Conservation (phyloP, 2,329 filamentous ascomycete genomes). For the Calycina marina region DNA sequence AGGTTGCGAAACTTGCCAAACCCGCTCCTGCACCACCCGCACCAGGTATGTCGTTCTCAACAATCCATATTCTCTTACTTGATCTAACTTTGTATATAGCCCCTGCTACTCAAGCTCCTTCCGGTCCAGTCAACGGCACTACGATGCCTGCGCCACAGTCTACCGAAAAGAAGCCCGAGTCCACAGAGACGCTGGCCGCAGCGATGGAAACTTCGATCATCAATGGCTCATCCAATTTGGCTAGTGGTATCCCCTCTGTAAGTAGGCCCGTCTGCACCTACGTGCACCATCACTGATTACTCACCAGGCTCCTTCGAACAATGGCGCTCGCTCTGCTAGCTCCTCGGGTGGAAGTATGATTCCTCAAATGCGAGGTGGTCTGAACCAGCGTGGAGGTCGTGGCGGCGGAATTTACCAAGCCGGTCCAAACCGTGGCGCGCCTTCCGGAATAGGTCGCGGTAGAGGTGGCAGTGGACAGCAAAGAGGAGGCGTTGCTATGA, state of each 20-base stretch:
- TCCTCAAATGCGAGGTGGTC: constrained; percentile 19
- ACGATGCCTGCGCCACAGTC: constrained; percentile 5
- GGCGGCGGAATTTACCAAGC: constrained; percentile 8
- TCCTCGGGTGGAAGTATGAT: constrained; percentile 14
- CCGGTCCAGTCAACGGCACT: constrained; percentile 12
- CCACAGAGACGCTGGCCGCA: background rate
- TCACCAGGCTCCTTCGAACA: constrained; percentile 14
- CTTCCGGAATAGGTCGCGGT: too few species aligned
- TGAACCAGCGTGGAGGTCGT: constrained; percentile 7
- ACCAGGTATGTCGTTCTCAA: constrained; percentile 6
- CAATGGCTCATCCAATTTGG: too few species aligned
- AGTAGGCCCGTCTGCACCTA: constrained; percentile 5
- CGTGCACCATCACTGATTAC: constrained; percentile 4
- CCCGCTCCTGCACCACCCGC: constrained; percentile 21
- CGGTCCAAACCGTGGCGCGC: too few species aligned
- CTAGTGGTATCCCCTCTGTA: too few species aligned
- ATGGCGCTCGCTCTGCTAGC: constrained; percentile 12
- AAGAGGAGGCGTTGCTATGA: constrained; percentile 21
- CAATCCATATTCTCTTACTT: constrained; percentile 1
- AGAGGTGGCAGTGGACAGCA: constrained; percentile 14
- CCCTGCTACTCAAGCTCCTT: constrained; percentile 1
- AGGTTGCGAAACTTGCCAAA: constrained; percentile 56
- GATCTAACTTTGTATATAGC: constrained; percentile 5
- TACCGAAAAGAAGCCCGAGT: constrained; percentile 13
- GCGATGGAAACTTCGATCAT: too few species aligned